These are phyloP conservation scores for Lachnellula suecica DNA, from an alignment of 2,329 filamentous ascomycete genomes.

Conservation along the genomic window DNA sequence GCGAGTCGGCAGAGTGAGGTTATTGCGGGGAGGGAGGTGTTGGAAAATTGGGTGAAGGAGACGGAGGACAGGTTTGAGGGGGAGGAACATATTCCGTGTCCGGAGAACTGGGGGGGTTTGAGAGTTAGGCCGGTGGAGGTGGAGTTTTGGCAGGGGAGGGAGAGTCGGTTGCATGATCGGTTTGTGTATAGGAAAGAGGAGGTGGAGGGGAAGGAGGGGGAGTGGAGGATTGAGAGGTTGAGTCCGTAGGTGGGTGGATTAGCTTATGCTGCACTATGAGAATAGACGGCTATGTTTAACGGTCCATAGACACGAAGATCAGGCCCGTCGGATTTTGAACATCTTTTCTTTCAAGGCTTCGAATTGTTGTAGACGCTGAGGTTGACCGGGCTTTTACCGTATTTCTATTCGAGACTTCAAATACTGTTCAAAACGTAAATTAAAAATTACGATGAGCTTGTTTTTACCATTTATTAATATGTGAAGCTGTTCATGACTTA, in stretches of 20 bases:
- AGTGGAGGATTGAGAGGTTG: slow-evolving; percentile 70
- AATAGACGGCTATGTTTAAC: neutral
- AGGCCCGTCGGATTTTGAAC: too few relatives aligned
- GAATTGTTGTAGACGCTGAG: too few relatives aligned
- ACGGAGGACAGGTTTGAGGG: slow-evolving; percentile 74
- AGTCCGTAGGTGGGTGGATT: slow-evolving; percentile 56
- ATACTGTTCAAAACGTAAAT: too few relatives aligned
- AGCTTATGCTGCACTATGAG: neutral
- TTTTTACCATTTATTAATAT: too few relatives aligned
- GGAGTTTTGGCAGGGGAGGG: slow-evolving; percentile 95
- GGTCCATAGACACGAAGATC: too few relatives aligned
- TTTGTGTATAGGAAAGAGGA: slow-evolving; percentile 76
- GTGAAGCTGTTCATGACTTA: too few relatives aligned
- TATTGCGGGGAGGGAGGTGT: slow-evolving; percentile 65
- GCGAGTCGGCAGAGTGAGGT: slow-evolving; percentile 85
- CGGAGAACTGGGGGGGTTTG: slow-evolving; percentile 92
- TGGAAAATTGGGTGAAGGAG: slow-evolving; percentile 78
- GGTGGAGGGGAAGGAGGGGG: slow-evolving; percentile 37
- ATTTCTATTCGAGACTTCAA: too few relatives aligned
- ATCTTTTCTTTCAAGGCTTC: too few relatives aligned
- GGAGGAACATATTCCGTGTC: slow-evolving; percentile 79
- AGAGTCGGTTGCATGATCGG: slow-evolving; percentile 88
- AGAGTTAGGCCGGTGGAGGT: slow-evolving; percentile 81
- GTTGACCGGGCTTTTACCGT: too few relatives aligned
- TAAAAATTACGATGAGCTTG: too few relatives aligned